Evolutionary conservation across 495 filamentous ascomycete genomes (phyloP).

Genomic region (Sordaria brevicollis): DNA sequence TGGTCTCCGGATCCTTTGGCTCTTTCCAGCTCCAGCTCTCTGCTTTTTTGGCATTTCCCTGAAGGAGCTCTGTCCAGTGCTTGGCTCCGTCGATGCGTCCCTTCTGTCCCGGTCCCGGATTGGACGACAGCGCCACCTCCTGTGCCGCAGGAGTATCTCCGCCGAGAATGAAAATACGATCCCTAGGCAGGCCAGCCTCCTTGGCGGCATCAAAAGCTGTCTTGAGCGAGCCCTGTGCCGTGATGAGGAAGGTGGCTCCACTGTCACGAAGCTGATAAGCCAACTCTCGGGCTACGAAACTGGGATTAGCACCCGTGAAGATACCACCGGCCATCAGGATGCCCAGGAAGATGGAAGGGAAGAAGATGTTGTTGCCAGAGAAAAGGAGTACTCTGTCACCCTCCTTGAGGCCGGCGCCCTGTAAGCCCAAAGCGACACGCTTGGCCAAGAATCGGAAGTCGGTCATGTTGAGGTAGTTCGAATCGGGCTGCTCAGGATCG

Average conservation of each 20-base stretch:
- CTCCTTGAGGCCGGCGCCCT: conserved; percentile 48
- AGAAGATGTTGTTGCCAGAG: conserved; percentile 63
- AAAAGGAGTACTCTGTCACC: conserved; percentile 69
- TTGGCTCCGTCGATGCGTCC: conserved; percentile 26
- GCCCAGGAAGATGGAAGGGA: conserved; percentile 61
- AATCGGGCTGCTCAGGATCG: conserved; percentile 46
- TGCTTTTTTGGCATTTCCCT: conserved; percentile 29
- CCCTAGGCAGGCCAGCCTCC: conserved; percentile 48
- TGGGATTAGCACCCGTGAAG: conserved; percentile 72
- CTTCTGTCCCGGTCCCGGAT: conserved; percentile 24
- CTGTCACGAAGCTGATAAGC: conserved; percentile 66
- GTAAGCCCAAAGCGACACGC: conserved; percentile 61
- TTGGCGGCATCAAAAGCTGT: conserved; percentile 58
- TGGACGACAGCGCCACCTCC: conserved; percentile 27
- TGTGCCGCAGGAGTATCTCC: conserved; percentile 15
- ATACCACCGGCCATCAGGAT: conserved; percentile 68
- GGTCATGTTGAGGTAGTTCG: conserved; percentile 26
- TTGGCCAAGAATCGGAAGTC: conserved; percentile 60
- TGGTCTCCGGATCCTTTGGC: conserved; percentile 20
- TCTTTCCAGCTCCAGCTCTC: conserved; percentile 34
- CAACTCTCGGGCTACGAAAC: conserved; percentile 59
- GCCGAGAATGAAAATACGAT: conserved; percentile 40
- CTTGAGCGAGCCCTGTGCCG: conserved; percentile 44
- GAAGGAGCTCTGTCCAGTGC: conserved; percentile 34
- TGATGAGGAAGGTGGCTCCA: conserved; percentile 53